phyloP scores from a whole-genome alignment of 1,139 yeast species.

The Lodderomyces orthopsilosis region DNA sequence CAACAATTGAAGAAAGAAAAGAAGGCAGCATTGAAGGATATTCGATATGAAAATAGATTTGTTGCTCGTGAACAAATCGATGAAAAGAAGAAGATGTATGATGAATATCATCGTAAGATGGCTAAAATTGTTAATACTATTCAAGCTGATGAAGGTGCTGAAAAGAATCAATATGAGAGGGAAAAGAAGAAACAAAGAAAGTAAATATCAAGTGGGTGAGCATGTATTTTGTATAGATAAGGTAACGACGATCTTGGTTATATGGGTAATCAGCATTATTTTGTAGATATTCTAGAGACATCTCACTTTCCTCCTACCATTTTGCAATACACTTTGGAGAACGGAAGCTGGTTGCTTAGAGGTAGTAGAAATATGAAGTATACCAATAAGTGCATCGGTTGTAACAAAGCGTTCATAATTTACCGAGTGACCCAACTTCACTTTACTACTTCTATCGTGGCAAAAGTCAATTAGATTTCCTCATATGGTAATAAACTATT shows the following conservation, averaged over 20 bases:
- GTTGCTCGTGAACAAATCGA: constrained; percentile 81
- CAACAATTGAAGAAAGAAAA: constrained; percentile 88
- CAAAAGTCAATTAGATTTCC: not conserved
- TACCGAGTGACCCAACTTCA: too few species aligned
- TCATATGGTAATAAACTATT: not conserved
- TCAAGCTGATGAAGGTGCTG: constrained; percentile 91
- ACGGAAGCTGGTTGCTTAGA: too few species aligned
- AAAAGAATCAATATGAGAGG: constrained; percentile 84
- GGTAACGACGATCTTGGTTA: too few species aligned
- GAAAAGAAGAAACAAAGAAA: constrained; percentile 64
- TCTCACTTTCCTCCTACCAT: too few species aligned
- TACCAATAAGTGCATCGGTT: too few species aligned
- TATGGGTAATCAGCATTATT: too few species aligned
- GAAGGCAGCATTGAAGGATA: constrained; percentile 82
- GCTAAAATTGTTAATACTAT: constrained; percentile 81
- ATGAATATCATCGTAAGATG: constrained; percentile 86
- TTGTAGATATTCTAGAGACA: too few species aligned
- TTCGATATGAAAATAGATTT: constrained; percentile 85
- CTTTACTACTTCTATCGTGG: not conserved
- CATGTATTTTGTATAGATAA: too few species aligned
- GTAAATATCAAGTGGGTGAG: not conserved
- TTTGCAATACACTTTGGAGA: too few species aligned
- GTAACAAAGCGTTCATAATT: too few species aligned
- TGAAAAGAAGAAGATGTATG: constrained; percentile 72
- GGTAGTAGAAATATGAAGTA: too few species aligned